phyloP scores from a whole-genome alignment of 179 eudicot genomes.

The Heliamphora pulchella region DNA sequence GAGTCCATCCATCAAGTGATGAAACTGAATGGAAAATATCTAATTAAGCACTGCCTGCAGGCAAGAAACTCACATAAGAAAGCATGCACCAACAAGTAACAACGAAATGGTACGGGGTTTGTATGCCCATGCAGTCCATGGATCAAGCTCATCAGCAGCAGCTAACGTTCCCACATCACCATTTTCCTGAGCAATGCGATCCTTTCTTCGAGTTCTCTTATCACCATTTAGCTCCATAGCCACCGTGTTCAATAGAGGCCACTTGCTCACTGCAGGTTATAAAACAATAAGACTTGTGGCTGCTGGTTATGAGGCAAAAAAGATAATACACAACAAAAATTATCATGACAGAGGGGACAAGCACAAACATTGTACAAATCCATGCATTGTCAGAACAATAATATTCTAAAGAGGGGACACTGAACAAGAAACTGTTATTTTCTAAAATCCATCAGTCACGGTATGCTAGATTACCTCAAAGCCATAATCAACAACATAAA shows the following conservation, averaged over 20 bases:
- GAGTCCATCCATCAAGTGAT: background rate
- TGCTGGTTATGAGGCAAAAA: background rate
- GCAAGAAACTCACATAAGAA: conserved; percentile 66
- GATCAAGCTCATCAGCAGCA: conserved; percentile 76
- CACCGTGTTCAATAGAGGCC: conserved; percentile 14
- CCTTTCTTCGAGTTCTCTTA: conserved; percentile 33
- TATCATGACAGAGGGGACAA: background rate
- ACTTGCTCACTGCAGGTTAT: conserved; percentile 13
- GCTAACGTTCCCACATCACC: conserved; percentile 34
- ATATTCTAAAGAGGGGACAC: background rate
- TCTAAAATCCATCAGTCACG: background rate
- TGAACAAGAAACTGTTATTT: conserved; percentile 2
- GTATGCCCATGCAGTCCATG: conserved; percentile 99
- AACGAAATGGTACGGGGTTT: conserved; percentile 85
- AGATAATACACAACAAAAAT: background rate
- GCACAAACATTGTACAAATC: background rate
- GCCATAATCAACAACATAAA: conserved; percentile 3
- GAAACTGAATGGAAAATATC: background rate
- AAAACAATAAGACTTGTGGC: background rate
- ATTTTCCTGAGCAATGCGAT: conserved; percentile 33
- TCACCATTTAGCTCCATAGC: conserved; percentile 55
- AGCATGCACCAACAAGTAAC: conserved; percentile 81
- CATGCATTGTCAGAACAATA: background rate
- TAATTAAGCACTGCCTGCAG: background rate
- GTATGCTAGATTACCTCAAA: conserved; percentile 4